Percentiles rank a stretch among this genome's conserved stretches.
Evolutionary conservation across 768 basidiomycete species (phyloP).

Genomic region (Lactifluus hygrophoroides): DNA sequence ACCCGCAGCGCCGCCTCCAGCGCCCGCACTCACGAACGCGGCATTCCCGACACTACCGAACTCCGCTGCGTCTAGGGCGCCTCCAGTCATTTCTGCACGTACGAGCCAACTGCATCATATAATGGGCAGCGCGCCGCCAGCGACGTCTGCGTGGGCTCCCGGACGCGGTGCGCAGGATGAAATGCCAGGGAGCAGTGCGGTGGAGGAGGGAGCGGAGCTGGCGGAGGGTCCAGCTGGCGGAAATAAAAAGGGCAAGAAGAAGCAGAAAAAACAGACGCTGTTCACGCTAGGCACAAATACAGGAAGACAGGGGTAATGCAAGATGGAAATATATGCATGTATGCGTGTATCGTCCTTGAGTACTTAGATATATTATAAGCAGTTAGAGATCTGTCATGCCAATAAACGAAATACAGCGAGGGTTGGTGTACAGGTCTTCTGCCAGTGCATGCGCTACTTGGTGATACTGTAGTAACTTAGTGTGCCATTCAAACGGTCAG

Average conservation of each 20-base stretch:
- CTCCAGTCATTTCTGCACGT: slow-evolving; percentile 44
- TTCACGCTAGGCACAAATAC: slow-evolving; percentile 43
- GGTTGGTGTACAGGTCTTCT: background rate
- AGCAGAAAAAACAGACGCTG: slow-evolving; percentile 81
- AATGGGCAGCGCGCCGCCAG: slow-evolving; percentile 38
- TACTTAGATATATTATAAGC: too few species aligned
- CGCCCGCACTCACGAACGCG: slow-evolving; percentile 40
- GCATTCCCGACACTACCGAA: slow-evolving; percentile 68
- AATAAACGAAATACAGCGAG: background rate
- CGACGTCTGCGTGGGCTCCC: slow-evolving; percentile 29
- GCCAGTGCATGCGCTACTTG: background rate
- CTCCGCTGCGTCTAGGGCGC: slow-evolving; percentile 29
- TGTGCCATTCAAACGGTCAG: background rate
- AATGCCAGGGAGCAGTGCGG: slow-evolving; percentile 7
- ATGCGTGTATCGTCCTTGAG: too few species aligned
- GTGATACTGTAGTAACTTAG: too few species aligned
- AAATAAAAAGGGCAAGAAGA: slow-evolving; percentile 72
- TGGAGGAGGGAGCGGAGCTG: background rate
- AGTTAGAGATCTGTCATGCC: background rate
- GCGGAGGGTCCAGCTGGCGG: slow-evolving; percentile 27
- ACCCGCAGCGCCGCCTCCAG: slow-evolving; percentile 26
- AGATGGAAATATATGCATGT: background rate
- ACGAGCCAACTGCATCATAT: slow-evolving; percentile 64
- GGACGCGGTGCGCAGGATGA: slow-evolving; percentile 12
- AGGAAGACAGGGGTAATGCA: background rate